These are phyloP conservation scores for Termitomyces sp. DNA, from an alignment of 768 basidiomycete species.

Conservation along the genomic window DNA sequence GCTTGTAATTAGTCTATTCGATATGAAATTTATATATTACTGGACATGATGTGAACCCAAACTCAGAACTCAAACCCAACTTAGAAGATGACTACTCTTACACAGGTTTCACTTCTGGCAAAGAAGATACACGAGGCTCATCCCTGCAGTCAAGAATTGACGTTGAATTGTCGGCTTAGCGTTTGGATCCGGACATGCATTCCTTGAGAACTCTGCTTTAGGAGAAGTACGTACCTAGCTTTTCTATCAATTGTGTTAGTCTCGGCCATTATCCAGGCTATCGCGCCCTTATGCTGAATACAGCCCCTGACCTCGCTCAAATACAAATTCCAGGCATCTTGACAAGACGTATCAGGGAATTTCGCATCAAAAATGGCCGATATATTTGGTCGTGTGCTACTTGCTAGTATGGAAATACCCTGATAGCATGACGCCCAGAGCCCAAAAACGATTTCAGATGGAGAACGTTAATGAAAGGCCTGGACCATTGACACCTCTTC, in stretches of 20 bases:
- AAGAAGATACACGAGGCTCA: background rate
- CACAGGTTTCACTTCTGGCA: background rate
- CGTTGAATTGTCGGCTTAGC: no score
- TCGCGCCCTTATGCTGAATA: background rate
- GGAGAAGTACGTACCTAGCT: background rate
- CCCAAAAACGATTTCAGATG: background rate
- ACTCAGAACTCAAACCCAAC: background rate
- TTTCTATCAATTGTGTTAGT: background rate
- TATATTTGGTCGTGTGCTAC: background rate
- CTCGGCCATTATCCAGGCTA: background rate
- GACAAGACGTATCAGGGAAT: background rate
- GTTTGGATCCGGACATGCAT: background rate
- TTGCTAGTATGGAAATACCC: background rate
- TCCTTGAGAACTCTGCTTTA: background rate
- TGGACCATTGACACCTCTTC: conserved; percentile 1
- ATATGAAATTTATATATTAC: background rate
- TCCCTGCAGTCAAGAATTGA: background rate
- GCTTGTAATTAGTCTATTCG: background rate
- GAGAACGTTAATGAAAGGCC: background rate
- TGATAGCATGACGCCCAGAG: background rate
- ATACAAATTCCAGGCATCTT: background rate
- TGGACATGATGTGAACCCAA: background rate
- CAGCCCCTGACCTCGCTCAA: background rate
- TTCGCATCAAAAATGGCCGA: background rate
- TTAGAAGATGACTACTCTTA: background rate